phyloP scores from a whole-genome alignment of 2,329 filamentous ascomycete genomes.

The Fusarium equiseti region DNA sequence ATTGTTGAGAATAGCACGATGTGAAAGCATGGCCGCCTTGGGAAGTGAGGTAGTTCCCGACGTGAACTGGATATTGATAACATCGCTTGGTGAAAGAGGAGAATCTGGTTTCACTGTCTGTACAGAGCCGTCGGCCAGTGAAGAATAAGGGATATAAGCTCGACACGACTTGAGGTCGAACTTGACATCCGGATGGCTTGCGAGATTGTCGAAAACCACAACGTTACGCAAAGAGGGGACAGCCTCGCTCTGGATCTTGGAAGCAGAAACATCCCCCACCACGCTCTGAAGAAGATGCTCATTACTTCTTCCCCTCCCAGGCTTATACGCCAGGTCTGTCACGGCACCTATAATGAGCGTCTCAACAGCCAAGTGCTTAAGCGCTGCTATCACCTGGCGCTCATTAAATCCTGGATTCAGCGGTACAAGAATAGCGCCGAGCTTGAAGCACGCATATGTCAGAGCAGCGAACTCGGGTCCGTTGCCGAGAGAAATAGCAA shows the following conservation, averaged over 20 bases:
- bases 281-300: constrained; percentile 60
- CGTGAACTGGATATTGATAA: constrained; percentile 96
- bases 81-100: constrained; percentile 71
- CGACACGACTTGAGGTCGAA: constrained; percentile 59
- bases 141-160: constrained; percentile 60
- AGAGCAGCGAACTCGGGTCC: constrained; percentile 84
- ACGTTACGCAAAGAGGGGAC: constrained; percentile 79
- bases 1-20: constrained; percentile 92
- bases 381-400: constrained; percentile 79
- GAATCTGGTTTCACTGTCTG: constrained; percentile 57
- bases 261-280: constrained; percentile 56
- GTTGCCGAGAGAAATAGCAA: constrained; percentile 90
- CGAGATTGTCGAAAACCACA: constrained; percentile 83
- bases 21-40: constrained; percentile 91
- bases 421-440: constrained; percentile 94
- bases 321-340: constrained; percentile 81
- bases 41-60: constrained; percentile 92
- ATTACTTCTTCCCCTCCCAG: constrained; percentile 66
- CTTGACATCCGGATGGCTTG: constrained; percentile 56
- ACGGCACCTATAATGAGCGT: constrained; percentile 88
- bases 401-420: constrained; percentile 91
- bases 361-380: constrained; percentile 78
- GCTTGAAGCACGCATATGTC: constrained; percentile 91
- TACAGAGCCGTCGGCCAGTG: constrained; percentile 54
- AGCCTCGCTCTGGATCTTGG: constrained; percentile 54